Conservation (phyloP, 805 yeast genomes). For the Candida cerambycidarum region DNA sequence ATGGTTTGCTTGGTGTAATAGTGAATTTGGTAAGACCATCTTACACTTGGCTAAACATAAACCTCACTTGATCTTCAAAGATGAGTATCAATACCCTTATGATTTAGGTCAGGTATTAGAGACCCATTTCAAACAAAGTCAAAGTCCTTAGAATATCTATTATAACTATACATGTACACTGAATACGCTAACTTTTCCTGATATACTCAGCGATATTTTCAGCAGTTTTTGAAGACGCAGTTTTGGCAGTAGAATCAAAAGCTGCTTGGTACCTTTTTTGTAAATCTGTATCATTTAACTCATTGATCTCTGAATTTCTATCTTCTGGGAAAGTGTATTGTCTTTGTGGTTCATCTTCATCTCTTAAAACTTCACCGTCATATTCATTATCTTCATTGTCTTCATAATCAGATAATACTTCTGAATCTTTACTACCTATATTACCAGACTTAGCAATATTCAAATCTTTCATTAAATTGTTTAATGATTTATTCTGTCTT, state of each 20-base stretch:
- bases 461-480: conserved; percentile 80
- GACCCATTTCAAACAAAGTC: too few relatives aligned
- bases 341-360: conserved; percentile 49
- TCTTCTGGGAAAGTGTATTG: conserved; percentile 74
- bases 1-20: conserved; percentile 95
- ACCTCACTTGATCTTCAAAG: conserved; percentile 67
- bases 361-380: conserved; percentile 49
- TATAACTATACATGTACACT: neutral
- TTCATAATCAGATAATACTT: conserved; percentile 52
- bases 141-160: too few relatives aligned
- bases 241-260: conserved; percentile 59
- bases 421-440: conserved; percentile 33
- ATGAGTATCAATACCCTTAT: conserved; percentile 32
- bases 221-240: conserved; percentile 65
- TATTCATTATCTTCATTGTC: conserved; percentile 48
- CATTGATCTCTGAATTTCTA: conserved; percentile 57
- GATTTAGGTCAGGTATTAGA: conserved; percentile 10
- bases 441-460: conserved; percentile 52
- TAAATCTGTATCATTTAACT: conserved; percentile 43
- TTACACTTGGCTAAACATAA: conserved; percentile 69
- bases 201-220: conserved; percentile 72
- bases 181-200: conserved; percentile 23
- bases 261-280: conserved; percentile 75
- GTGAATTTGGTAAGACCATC: conserved; percentile 88
- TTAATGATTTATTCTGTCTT: conserved; percentile 69